A percentile compares a stretch with the other conserved stretches of the same genome.
These are phyloP conservation scores for Dorcoceras hygrometricum DNA, from an alignment of 257 asterid genomes.

Conservation along the genomic window DNA sequence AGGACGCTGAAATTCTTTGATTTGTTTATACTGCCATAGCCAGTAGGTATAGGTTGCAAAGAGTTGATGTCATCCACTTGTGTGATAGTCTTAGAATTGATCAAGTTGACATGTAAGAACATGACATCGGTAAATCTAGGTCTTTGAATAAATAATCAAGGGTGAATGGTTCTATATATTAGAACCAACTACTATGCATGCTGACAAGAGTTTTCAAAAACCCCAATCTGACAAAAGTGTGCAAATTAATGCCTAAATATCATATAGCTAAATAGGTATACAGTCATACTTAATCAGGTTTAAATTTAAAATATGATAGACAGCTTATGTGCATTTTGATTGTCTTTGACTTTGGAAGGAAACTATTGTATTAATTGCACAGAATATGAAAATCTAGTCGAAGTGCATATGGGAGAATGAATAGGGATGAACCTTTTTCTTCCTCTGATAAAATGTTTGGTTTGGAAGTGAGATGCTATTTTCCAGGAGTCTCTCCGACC, in stretches of 20 bases:
- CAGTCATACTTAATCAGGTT: background rate
- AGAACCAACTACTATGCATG: too few relatives aligned
- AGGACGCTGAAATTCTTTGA: background rate
- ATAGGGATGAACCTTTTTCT: too few relatives aligned
- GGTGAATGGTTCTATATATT: too few relatives aligned
- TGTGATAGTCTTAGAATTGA: background rate
- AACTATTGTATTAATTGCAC: background rate
- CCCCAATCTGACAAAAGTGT: too few relatives aligned
- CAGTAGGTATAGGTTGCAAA: background rate
- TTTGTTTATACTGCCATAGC: background rate
- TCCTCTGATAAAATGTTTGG: too few relatives aligned
- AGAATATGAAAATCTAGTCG: background rate
- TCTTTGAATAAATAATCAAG: background rate
- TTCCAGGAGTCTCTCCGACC: too few relatives aligned
- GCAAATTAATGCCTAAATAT: background rate
- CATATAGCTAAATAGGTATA: background rate
- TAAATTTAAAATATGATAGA: background rate
- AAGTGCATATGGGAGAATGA: background rate
- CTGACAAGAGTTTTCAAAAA: too few relatives aligned
- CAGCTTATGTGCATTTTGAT: background rate
- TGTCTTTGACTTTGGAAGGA: background rate
- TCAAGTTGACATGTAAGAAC: background rate
- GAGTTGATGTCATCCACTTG: background rate
- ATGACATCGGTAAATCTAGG: background rate
- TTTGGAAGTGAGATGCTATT: too few relatives aligned